Evolutionary conservation across 257 asterid species (phyloP).

Genomic region (Anisodus acutangulus): DNA sequence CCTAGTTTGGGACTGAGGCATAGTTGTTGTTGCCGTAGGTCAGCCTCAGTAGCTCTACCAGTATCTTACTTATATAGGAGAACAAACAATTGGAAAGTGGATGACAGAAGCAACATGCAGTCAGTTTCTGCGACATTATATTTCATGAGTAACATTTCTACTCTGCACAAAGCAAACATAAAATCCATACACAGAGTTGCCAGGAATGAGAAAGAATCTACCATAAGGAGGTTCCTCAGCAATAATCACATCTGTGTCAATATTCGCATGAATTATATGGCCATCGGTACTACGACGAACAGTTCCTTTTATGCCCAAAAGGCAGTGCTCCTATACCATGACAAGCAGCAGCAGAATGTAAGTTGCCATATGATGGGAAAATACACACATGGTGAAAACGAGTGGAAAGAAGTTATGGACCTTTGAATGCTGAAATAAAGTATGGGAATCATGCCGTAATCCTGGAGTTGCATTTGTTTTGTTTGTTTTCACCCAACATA

Average conservation of each 20-base stretch:
- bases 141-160: constrained; percentile 12
- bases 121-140: neutral
- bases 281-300: constrained; percentile 99
- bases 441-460: constrained; percentile 95
- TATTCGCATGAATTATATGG: constrained; percentile 98
- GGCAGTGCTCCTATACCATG: constrained; percentile 26
- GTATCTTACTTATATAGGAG: neutral
- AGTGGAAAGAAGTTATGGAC: constrained; percentile 43
- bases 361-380: neutral
- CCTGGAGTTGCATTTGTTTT: constrained; percentile 94
- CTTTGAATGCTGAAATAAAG: constrained; percentile 95
- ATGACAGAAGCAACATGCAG: constrained; percentile 5
- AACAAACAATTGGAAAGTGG: neutral
- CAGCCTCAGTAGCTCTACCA: neutral
- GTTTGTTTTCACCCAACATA: constrained; percentile 99
- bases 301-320: constrained; percentile 99
- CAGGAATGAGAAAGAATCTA: constrained; percentile 38
- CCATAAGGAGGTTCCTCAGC: constrained; percentile 99
- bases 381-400: neutral
- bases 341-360: constrained; percentile 25
- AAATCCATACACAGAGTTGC: neutral
- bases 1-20: neutral
- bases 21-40: neutral
- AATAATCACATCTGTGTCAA: constrained; percentile 97
- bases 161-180: neutral